Conservation (phyloP, 257 asterid species). For the Marsdenia floribunda region DNA sequence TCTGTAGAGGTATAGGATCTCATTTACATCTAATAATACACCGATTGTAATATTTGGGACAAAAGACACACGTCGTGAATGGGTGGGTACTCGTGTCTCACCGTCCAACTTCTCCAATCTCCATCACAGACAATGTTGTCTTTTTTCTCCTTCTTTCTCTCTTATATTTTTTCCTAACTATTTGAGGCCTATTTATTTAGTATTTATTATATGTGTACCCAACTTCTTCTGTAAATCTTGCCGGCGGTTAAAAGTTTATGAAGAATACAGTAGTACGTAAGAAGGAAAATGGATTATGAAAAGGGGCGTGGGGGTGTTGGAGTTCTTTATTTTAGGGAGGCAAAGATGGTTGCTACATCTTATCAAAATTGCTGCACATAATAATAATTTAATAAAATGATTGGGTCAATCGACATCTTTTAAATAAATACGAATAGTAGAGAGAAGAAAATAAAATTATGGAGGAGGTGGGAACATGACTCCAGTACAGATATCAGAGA, state of each 20-base stretch:
- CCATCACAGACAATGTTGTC: not conserved
- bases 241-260: no score
- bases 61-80: not conserved
- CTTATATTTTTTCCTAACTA: not conserved
- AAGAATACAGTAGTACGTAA: no score
- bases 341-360: not conserved
- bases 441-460: not conserved
- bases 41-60: not conserved
- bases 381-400: not conserved
- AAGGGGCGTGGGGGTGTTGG: not conserved
- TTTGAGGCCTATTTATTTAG: not conserved
- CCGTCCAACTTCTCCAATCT: not conserved
- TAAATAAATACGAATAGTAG: not conserved
- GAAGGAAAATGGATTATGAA: no score
- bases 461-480: not conserved
- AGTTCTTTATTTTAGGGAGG: not conserved
- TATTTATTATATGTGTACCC: no score
- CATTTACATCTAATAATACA: not conserved
- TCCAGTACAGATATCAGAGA: not conserved
- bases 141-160: not conserved
- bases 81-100: not conserved
- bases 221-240: not conserved
- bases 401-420: not conserved
- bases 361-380: not conserved
- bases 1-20: not conserved